Conservation (phyloP, 768 basidiomycete species). For the Pleurotus tuber-regium region DNA sequence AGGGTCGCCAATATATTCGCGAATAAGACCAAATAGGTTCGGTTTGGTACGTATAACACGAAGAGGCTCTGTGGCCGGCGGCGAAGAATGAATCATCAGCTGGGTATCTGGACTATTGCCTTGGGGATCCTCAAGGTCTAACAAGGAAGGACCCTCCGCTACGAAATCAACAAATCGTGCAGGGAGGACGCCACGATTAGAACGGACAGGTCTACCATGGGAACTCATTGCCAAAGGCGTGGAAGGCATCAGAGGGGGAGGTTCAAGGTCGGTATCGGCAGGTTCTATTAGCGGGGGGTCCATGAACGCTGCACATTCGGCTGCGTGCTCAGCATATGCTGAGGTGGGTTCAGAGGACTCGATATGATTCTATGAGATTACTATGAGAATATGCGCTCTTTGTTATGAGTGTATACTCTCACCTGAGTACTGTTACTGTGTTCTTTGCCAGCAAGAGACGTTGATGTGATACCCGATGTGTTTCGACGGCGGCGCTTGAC, state of each 20-base stretch:
- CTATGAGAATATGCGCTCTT: too few relatives aligned
- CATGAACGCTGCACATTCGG: not conserved
- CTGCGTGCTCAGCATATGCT: too few relatives aligned
- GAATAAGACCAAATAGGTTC: constrained; percentile 17
- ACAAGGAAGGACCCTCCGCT: constrained; percentile 13
- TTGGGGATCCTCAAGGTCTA: not conserved
- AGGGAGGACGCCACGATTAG: constrained; percentile 2
- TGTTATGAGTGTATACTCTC: not conserved
- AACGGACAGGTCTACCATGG: not conserved
- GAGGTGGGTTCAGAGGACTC: too few relatives aligned
- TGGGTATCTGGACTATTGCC: constrained; percentile 11
- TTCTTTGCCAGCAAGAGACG: not conserved
- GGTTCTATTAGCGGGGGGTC: not conserved
- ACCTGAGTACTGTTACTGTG: not conserved
- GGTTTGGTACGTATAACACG: constrained; percentile 5
- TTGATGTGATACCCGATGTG: not conserved
- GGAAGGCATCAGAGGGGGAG: not conserved
- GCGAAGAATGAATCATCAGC: too few relatives aligned
- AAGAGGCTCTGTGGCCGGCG: too few relatives aligned
- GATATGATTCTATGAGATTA: too few relatives aligned
- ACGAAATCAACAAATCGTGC: constrained; percentile 14
- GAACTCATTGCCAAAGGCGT: not conserved
- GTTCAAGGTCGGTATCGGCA: not conserved
- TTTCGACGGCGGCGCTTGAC: not conserved
- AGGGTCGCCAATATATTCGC: constrained; percentile 11